Base-by-base conservation (phyloP, 2,329 filamentous ascomycete species). In the Phoma sp. region DNA sequence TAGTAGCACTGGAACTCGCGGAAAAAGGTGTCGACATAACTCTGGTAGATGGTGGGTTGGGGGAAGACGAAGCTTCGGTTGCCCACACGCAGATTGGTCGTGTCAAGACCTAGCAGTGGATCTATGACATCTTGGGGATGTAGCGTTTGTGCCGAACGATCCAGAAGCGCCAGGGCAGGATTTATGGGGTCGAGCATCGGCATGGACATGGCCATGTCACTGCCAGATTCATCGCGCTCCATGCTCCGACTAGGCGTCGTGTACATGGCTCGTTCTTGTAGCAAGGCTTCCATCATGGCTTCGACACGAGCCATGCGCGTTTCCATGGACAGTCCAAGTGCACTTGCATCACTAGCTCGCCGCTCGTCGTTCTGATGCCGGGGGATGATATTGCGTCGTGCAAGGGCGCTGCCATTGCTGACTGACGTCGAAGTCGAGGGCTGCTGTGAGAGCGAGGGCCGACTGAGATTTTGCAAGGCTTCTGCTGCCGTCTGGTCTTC, bases 401-500 rank as follows among this genome's bases (percentile, higher is more conserved):
- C 21, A n/a, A 53, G 12, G 29, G 55, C 55, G 38, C 58, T 65
- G 34, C 59, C 61, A 25, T 54, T 68, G 39, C 28, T 53, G 7
- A 21, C 20, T 28, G 51, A 15, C 1, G 53, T 33, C 5, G 58
- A 20, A 20, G 42, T 48, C 2, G 63, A 48, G 0, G 61, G 43
- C 14, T 65, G 66, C 2, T 58, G 56, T 47, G 67, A 60, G 7
- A 50, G 14, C 20, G 65, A 64, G 6, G 69, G 71, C n/a, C 71
- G 65, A 47, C 69, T 73, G 43, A 74, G 71, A 43, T 71, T 71
- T 54, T 74, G 71, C 38, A 74, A 59, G 33, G 67, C 71, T 58
- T 74, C 71, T 52, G 71, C 71, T 3, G 71, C 71, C 18, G 69
- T 73, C 59, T 73, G 69, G 54, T 74, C 70, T 56, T 74, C 71